Percentiles rank a stretch among this genome's conserved stretches.
phyloP scores from a whole-genome alignment of 2,329 filamentous ascomycete genomes.

The Colletotrichum sp. region DNA sequence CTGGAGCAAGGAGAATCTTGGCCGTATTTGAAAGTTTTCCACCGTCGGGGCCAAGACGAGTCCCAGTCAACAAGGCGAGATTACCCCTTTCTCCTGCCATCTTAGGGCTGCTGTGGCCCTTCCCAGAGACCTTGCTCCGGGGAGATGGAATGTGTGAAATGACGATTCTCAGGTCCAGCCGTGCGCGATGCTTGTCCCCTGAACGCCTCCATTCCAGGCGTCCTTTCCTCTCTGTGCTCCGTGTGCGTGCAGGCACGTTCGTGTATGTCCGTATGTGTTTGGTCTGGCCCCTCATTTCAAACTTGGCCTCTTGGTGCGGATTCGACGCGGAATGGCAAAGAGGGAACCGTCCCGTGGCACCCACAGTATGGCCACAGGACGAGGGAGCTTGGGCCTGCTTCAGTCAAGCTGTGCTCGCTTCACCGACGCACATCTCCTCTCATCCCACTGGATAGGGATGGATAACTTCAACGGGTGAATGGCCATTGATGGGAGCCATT shows the following conservation, averaged over 20 bases:
- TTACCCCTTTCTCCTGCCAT: neutral
- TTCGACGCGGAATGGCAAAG: neutral
- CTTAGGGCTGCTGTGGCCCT: neutral
- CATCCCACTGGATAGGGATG: neutral
- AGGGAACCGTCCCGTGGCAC: neutral
- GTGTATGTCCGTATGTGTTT: neutral
- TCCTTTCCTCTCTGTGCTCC: neutral
- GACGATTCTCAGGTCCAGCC: conserved; percentile 1
- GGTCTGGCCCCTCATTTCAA: neutral
- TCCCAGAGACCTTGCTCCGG: neutral
- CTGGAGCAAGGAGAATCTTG: neutral
- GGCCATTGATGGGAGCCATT: neutral
- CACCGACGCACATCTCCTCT: neutral
- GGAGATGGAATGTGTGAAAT: conserved; percentile 10
- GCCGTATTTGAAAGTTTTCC: conserved; percentile 16
- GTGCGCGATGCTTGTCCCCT: neutral
- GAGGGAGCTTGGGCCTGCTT: neutral
- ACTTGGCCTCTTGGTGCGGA: neutral
- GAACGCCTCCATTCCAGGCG: conserved; percentile 4
- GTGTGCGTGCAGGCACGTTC: neutral
- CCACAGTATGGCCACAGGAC: neutral
- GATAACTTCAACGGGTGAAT: neutral
- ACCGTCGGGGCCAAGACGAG: neutral
- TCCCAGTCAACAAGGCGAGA: neutral
- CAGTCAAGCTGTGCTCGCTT: neutral